Percentiles rank a stretch among this genome's conserved stretches.
phyloP scores from a whole-genome alignment of 2,329 filamentous ascomycete species.

The Beauveria sp. region DNA sequence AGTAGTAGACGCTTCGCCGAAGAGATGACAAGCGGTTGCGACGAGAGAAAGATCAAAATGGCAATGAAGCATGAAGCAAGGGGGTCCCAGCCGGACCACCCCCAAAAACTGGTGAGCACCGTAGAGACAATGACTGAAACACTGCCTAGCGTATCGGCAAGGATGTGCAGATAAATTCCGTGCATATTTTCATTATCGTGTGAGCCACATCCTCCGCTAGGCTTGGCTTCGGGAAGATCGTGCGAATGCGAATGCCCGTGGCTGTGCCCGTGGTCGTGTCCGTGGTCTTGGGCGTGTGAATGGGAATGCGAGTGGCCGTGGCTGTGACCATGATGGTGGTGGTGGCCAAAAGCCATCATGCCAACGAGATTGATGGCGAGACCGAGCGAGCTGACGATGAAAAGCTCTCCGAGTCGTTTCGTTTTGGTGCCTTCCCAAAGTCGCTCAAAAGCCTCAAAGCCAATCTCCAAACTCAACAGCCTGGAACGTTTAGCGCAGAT shows the following conservation, averaged over 20 bases:
- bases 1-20: constrained; percentile 78
- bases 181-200: constrained; percentile 96
- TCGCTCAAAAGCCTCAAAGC: constrained; percentile 87
- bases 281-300: constrained; percentile 34
- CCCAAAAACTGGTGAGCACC: constrained; percentile 74
- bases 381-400: constrained; percentile 81
- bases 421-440: constrained; percentile 78
- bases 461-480: constrained; percentile 91
- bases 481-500: constrained; percentile 30
- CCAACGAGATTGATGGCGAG: constrained; percentile 87
- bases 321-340: constrained; percentile 43
- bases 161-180: constrained; percentile 90
- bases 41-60: constrained; percentile 84
- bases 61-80: constrained; percentile 91
- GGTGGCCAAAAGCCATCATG: constrained; percentile 73
- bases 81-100: constrained; percentile 92
- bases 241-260: constrained; percentile 31
- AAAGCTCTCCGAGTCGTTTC: constrained; percentile 74
- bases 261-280: constrained; percentile 30
- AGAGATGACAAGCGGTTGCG: constrained; percentile 77
- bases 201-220: constrained; percentile 26
- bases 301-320: constrained; percentile 30
- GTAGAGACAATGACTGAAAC: constrained; percentile 93
- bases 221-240: constrained; percentile 29
- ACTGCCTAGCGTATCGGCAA: constrained; percentile 90